These are phyloP conservation scores for Endothia cerciana DNA, from an alignment of 2,329 filamentous ascomycete genomes.

Conservation along the genomic window DNA sequence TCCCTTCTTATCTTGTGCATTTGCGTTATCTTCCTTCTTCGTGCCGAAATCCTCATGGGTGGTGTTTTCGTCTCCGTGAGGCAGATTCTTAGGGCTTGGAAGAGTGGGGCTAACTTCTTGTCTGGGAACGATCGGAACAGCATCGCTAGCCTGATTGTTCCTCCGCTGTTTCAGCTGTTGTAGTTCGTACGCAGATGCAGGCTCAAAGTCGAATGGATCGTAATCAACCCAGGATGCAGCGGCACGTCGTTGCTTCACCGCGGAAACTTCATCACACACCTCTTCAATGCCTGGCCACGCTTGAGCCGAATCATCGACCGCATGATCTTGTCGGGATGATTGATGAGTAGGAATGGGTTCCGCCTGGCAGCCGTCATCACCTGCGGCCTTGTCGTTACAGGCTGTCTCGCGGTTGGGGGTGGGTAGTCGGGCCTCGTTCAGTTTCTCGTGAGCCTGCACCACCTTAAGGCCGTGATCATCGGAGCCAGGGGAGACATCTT, in stretches of 20 bases:
- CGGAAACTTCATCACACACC: neutral
- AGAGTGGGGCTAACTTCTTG: neutral
- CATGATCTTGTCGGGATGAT: neutral
- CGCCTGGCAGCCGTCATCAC: neutral
- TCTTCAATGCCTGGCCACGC: neutral
- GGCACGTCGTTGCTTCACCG: neutral
- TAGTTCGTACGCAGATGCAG: conserved; percentile 23
- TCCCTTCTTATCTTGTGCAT: neutral
- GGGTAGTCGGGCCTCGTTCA: neutral
- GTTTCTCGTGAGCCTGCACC: neutral
- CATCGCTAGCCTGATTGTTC: neutral
- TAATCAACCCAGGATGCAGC: neutral
- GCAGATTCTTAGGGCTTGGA: neutral
- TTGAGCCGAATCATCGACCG: neutral
- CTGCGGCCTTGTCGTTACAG: neutral
- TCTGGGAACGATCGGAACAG: neutral
- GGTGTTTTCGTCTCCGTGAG: neutral
- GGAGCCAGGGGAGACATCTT: too few species aligned
- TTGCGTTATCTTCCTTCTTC: neutral
- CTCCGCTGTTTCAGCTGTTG: conserved; percentile 6
- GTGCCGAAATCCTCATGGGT: neutral
- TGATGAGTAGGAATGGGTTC: neutral
- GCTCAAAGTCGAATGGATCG: neutral
- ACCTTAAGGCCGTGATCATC: neutral
- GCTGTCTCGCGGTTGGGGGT: neutral